Base-by-base conservation (phyloP, 371 early-diverging fungal species). In the Mucor sp. region DNA sequence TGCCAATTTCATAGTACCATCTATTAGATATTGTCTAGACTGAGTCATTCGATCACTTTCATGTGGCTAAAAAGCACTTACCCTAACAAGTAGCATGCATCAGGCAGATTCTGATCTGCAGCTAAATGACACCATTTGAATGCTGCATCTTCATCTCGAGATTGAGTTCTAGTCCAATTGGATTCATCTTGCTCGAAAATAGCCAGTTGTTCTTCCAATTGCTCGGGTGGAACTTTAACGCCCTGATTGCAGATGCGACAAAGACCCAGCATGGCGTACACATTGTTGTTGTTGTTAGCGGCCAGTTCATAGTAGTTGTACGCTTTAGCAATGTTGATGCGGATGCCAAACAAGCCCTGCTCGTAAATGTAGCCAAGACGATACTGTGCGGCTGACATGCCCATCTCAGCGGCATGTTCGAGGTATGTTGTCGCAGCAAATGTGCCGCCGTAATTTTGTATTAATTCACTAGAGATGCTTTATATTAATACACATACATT, bases 1-100 rank as follows among this genome's bases (percentile, higher is more conserved):
- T 69, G n/a, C 80, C 83, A 47, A 75, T 68, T 63, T 83, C 83
- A 71, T 78, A 83, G 60, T 80, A 83, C 74, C 76, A 80, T 39
- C 82, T 82, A 32, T 30, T 6, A 30, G 2, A 4, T 30, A 4
- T 33, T 33, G 37, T 37, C 14, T 8, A 12, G 37, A 37, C 37
- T 37, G 14, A 30, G 3, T 17, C 28, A 56, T 3, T 56, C 15
- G 19, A 25, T 23, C 5, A n/a, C n/a, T 30, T 30, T 30, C 30
- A 30, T 30, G 2, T 30, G 4, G 30, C 9, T 2, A 32, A 6
- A 23, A 11, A 30, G 7, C 2, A 69, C 63, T 66, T 74, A 80
- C 81, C 82, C 82, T 57, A 81, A 62, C 33, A 79, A 56, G 61
- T 73, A 83, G 33, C 62, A 68, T 9, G 83, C 83, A 58, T 80